Evolutionary conservation across 805 yeast genomes (phyloP), one percentile per base, ranked within the genome.

Genomic region (Wickerhamiella nectarea): DNA sequence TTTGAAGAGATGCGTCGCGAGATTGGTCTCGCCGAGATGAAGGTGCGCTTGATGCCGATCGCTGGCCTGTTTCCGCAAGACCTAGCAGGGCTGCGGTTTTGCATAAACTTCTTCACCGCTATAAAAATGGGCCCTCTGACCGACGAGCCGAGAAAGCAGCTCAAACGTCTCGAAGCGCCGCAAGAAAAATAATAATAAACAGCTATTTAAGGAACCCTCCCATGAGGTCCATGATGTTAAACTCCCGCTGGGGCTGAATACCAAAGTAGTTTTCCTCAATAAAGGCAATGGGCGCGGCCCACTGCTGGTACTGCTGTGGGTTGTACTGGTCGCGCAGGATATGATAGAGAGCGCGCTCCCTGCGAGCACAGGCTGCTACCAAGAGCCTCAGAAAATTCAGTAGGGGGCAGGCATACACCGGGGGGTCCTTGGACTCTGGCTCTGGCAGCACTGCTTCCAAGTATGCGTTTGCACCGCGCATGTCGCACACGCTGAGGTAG

Each of bases 41-140:
- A 66, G 42, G 64, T 58, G 19, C 63, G 81, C 37, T 8, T 21
- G 8, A 60, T 58, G 19, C 63, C 80, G 38, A 20, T 31, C 15
- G 15, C 3, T 18, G n/a, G 25, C 8, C 34, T 40, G 4, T 28
- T 28, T 12, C 36, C 42, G 2, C 8, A 18, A 18, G 24, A 21
- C 7, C 10, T 19, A 6, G 15, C 37, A 3, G 17, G 25, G 4
- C 56, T 63, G 2, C 42, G 89, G 47, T 89, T 87, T 57, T 71
- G 93, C 1, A 85, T 86, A 56, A 89, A 89, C 56, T 89, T 71
- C 58, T 89, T 89, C 60, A 89, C 96, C 0, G 95, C 96, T 1
- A 85, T 89, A 48, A 93, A 93, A 0, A 59, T 89, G 39, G 96
- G 96, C 36, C 69, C 71, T 2, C 58, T 89, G 46, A 87, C 97